phyloP scores from a whole-genome alignment of 2,329 filamentous ascomycete species.

The Xylaria sp. region DNA sequence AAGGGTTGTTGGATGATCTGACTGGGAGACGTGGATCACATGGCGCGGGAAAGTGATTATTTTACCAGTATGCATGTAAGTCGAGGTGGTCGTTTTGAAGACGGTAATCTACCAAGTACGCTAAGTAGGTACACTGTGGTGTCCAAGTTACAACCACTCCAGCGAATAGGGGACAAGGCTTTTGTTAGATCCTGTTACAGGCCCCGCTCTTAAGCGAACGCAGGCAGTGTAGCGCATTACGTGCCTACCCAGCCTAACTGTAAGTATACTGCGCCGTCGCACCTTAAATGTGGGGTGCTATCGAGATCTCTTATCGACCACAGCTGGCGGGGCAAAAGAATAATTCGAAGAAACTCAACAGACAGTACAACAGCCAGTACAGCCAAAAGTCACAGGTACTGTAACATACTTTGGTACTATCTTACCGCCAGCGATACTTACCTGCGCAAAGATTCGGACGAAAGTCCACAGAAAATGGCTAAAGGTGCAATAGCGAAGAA shows the following conservation, averaged over 20 bases:
- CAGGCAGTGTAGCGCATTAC: conserved; percentile 5
- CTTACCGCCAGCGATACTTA: background rate
- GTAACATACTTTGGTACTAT: background rate
- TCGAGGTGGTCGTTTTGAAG: background rate
- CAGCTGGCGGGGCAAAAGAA: conserved; percentile 24
- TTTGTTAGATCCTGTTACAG: background rate
- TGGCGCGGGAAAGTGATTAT: conserved; percentile 4
- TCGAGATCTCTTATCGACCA: conserved; percentile 10
- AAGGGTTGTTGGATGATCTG: conserved; percentile 11
- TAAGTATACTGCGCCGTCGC: background rate
- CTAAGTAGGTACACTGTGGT: too few species aligned
- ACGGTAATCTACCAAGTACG: background rate
- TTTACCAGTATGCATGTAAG: background rate
- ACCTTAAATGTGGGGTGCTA: background rate
- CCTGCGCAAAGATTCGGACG: background rate
- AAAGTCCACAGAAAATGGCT: conserved; percentile 44
- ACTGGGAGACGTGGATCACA: conserved; percentile 23
- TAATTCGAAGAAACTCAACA: background rate
- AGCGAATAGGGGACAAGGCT: background rate
- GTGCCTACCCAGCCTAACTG: background rate
- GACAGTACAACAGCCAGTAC: background rate
- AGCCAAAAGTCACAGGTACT: background rate
- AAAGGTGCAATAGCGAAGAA: conserved; percentile 50
- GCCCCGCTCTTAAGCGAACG: background rate
- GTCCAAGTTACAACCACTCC: background rate